These are phyloP conservation scores for Suillus spraguei DNA, from an alignment of 768 basidiomycete species.

Conservation along the genomic window DNA sequence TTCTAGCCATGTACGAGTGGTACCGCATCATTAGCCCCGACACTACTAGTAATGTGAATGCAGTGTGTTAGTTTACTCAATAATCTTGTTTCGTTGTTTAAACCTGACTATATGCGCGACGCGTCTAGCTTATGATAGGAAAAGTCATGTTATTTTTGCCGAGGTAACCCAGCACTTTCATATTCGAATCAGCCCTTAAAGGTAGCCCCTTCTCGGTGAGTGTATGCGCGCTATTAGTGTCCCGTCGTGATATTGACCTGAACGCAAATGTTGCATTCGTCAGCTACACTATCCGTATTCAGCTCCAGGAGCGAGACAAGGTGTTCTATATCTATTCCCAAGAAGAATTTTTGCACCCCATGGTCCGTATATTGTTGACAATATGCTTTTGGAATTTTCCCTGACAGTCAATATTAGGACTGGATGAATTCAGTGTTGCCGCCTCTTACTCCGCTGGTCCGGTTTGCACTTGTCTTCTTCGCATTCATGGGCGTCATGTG, in stretches of 20 bases:
- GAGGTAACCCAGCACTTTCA: conserved; percentile 55
- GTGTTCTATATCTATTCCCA: conserved; percentile 53
- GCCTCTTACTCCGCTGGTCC: conserved; percentile 8
- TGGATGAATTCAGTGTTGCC: conserved; percentile 11
- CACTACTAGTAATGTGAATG: conserved; percentile 44
- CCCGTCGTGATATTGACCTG: not conserved
- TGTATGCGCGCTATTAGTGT: not conserved
- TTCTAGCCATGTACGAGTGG: conserved; percentile 65
- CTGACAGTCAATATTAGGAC: conserved; percentile 1
- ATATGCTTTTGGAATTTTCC: not conserved
- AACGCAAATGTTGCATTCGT: not conserved
- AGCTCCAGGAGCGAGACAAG: conserved; percentile 43
- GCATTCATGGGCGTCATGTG: conserved; percentile 21
- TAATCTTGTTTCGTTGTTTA: not conserved
- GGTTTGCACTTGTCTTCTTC: conserved; percentile 16
- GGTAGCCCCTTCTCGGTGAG: conserved; percentile 49
- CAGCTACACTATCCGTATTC: conserved; percentile 50
- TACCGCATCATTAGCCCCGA: conserved; percentile 60
- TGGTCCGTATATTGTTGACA: conserved; percentile 28
- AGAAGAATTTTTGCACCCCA: conserved; percentile 61
- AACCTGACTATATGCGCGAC: conserved; percentile 2
- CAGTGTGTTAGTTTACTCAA: conserved; percentile 23
- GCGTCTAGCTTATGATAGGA: conserved; percentile 46
- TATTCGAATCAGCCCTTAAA: conserved; percentile 46
- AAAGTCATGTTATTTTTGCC: conserved; percentile 40